Evolutionary conservation across 2,329 filamentous ascomycete genomes (phyloP), one percentile per base, ranked within the genome.

Genomic region (Cyphellophora attinorum): DNA sequence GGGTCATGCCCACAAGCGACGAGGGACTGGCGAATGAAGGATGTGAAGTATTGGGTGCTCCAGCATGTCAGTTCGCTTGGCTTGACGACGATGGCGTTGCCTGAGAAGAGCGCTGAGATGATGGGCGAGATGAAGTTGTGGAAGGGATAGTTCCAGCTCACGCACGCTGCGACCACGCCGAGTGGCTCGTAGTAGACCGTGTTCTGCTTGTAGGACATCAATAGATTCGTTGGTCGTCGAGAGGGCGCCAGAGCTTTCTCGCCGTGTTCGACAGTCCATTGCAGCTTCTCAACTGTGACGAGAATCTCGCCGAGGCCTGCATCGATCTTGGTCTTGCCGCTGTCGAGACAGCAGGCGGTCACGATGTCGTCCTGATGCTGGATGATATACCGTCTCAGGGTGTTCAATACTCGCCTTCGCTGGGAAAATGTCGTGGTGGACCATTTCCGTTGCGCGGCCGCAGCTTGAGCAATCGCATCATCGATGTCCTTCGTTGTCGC

Each of bases 111-210:
- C 11, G 84, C 79, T 47, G 84, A 88, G 54, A 96, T 93, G 46
- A 95, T 74, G 11, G 89, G 91, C 0, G 84, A 85, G 30, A 96
- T 75, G 44, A 96, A 69, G 60, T 98, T 98, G 64, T 98, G 91
- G 60, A 96, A 93, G 29, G 85, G 79, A 56, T 86, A 96, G 65
- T 98, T 98, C 91, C 91, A 98, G 54, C 83, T 91, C 28, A 98
- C 85, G 34, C 89, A 80, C 12, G 91, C 89, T 8, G 85, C 81
- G 5, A 98, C 84, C 21, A 98, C 85, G 11, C 91, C 91, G 13
- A 96, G 66, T 11, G 91, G 89, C 60, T 98, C 88, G 59, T 93
- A 98, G 32, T 74, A 66, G 17, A 98, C 86, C 42, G 79, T 80
- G 54, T 95, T 95, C 56, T 74, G 77, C 70, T 98, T 98, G 63